Evolutionary conservation across 805 yeast species (phyloP), one percentile per base, ranked within the genome.

Genomic region (Ogataea angusta): DNA sequence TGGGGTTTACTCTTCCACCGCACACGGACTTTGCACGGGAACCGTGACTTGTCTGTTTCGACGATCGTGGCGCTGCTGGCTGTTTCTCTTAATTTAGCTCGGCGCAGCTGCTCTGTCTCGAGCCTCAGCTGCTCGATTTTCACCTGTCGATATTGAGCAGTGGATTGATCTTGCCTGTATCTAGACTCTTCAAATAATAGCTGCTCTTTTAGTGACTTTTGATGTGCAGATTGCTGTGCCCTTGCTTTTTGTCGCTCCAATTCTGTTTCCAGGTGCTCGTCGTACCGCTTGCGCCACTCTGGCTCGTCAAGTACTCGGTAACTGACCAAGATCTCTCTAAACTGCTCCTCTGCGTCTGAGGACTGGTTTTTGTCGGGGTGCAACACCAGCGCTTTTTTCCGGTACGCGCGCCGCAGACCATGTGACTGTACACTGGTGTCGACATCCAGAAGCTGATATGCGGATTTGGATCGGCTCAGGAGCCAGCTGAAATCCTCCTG

Each of bases 1-100:
- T 66, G 68, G 5, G 62, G 62, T 42, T 64, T 64, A 33, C 63
- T 60, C 48, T 73, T 75, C 79, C 80, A 76, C 47, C 62, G 67
- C 18, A 75, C 60, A 18, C 55, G 43, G 17, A 68, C 66, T 24
- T 33, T 31, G 6, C 45, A 40, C 5, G 51, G 42, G 16, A 46
- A 49, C 12, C 30, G 21, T 2, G 34, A 14, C 13, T 22, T 28
- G n/a, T 35, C 30, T 9, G 42, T 23, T 4, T 23, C 34, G 10
- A 35, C 21, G 19, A 22, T 32, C 4, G 36, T 16, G 4, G 43
- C n/a, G 18, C 27, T 38, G 36, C 21, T 19, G 49, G n/a, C 30
- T 51, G 47, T 16, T 33, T 35, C 21, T 19, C 8, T 19, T 17
- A 46, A 22, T 34, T 47, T 51, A 0, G 30, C 22, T 14, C 38